A percentile compares a stretch with the other conserved stretches of the same genome.
Evolutionary conservation across 139 green algal genomes (phyloP).

Genomic region (Ettlia oleoabundans): DNA sequence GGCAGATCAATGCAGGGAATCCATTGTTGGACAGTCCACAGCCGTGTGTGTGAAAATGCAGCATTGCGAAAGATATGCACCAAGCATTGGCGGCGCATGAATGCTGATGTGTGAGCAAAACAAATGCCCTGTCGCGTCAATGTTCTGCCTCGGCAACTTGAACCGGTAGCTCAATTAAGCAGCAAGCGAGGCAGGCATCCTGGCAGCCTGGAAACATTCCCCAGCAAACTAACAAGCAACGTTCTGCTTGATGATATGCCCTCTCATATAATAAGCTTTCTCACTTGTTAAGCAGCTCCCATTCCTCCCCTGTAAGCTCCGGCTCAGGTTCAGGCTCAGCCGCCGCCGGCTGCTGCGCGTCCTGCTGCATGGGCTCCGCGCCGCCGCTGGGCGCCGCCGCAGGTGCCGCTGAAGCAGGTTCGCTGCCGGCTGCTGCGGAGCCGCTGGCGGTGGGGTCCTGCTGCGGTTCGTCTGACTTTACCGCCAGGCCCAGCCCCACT

Average conservation of each 20-base stretch:
- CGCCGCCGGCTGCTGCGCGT: constrained; percentile 16
- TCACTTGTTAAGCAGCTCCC: constrained; percentile 30
- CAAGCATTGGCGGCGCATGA: too few species aligned
- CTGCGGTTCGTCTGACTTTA: not conserved
- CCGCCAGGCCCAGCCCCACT: constrained; percentile 68
- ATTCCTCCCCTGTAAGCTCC: constrained; percentile 42
- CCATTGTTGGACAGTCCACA: too few species aligned
- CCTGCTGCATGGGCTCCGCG: constrained; percentile 27
- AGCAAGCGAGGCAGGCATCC: too few species aligned
- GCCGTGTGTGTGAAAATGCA: too few species aligned
- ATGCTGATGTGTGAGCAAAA: too few species aligned
- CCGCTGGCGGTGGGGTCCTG: not conserved
- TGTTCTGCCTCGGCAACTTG: too few species aligned
- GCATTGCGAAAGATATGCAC: too few species aligned
- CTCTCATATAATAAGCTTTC: not conserved
- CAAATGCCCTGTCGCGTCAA: too few species aligned
- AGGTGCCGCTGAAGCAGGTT: not conserved
- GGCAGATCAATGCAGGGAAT: not conserved
- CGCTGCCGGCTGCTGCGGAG: not conserved
- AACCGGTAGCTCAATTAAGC: too few species aligned
- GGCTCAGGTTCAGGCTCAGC: constrained; percentile 27
- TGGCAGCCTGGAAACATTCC: too few species aligned
- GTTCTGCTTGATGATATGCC: too few species aligned
- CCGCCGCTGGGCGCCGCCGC: not conserved
- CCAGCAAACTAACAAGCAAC: not conserved